Evolutionary conservation across 106 monocot species (phyloP).

Genomic region (Amphibolis antarctica): DNA sequence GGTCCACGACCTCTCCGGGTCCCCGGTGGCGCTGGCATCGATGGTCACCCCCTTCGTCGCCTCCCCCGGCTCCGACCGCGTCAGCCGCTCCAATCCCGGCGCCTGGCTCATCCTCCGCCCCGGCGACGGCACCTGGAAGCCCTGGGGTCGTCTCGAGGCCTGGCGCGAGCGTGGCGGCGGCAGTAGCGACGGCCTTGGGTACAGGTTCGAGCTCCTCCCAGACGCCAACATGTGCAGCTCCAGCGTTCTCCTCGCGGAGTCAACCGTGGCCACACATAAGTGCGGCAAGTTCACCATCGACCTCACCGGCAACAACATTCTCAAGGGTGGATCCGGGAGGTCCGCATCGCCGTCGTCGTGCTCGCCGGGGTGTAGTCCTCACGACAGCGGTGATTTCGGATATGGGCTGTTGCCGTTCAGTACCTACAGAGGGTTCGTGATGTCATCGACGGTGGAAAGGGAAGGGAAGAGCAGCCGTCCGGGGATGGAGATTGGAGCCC

Average conservation of each 20-base stretch:
- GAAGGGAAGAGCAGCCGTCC: constrained; percentile 51
- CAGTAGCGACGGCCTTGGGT: constrained; percentile 58
- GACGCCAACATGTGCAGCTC: constrained; percentile 26
- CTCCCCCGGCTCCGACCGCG: constrained; percentile 81
- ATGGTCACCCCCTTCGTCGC: constrained; percentile 96
- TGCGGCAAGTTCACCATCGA: constrained; percentile 75
- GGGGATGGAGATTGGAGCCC: constrained; percentile 70
- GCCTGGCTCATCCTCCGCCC: constrained; percentile 89
- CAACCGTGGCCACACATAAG: constrained; percentile 41
- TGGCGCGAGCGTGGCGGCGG: constrained; percentile 84
- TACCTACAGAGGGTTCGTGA: constrained; percentile 64
- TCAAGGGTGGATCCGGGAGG: background rate
- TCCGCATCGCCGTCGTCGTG: background rate
- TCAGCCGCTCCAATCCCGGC: constrained; percentile 84
- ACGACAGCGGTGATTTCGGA: constrained; percentile 67
- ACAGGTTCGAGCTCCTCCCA: constrained; percentile 65
- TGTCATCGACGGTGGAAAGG: constrained; percentile 80
- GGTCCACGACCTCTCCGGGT: constrained; percentile 88
- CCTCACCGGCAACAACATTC: constrained; percentile 19
- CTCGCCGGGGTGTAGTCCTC: constrained; percentile 66
- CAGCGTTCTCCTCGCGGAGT: constrained; percentile 49
- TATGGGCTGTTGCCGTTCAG: constrained; percentile 40
- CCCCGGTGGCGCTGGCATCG: constrained; percentile 79
- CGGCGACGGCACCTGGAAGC: constrained; percentile 80
- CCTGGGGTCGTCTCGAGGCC: constrained; percentile 92